Base-by-base conservation (phyloP, 2,329 filamentous ascomycete species). In the Monosporascus sp. region DNA sequence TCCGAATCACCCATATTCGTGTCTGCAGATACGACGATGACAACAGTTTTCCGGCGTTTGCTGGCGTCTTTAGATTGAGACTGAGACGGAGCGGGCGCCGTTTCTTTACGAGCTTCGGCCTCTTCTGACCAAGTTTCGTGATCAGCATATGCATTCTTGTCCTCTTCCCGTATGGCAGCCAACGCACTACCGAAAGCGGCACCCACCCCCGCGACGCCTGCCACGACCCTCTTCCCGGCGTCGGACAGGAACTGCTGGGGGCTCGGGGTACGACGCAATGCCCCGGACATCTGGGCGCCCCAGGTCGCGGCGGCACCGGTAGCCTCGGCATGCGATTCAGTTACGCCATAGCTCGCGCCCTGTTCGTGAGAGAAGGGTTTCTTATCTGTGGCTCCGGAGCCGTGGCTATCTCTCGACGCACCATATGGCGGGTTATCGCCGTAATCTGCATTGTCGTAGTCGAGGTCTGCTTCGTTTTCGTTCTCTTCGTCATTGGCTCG, bases 71-170 rank as follows among this genome's bases (percentile, higher is more conserved):
- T 68, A 62, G 60, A 66, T 56, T 53, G 69, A 54, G 57, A 45
- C 54, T 68, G 62, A 38, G 74, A 60, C 37, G 69, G 44, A 52
- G 68, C 42, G 11, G 22, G 53, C 54, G 66, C 60, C 51, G 74
- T 74, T 51, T 78, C 74, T 60, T 74, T 74, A 65, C 87, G 83
- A 48, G 87, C 80, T 62, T 89, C 86, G 22, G 87, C 89, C 72
- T 97, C 92, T 69, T 97, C 91, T 15, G 88, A 91, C 93, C 93
- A 97, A 50, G 90, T 85, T 67, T 90, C 88, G 71, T 94, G 90
- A 69, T 97, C 93, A 58, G 84, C 85, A 68, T 88, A 94, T 49
- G 87, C 87, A 56, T 83, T 81, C 66, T 84, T 85, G 65, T 92
- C 89, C 66, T 95, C 91, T 68, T 96, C 89, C 51, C 88, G 82